phyloP scores from a whole-genome alignment of 1,284 basidiomycete species.

The Meripilus lineatus region DNA sequence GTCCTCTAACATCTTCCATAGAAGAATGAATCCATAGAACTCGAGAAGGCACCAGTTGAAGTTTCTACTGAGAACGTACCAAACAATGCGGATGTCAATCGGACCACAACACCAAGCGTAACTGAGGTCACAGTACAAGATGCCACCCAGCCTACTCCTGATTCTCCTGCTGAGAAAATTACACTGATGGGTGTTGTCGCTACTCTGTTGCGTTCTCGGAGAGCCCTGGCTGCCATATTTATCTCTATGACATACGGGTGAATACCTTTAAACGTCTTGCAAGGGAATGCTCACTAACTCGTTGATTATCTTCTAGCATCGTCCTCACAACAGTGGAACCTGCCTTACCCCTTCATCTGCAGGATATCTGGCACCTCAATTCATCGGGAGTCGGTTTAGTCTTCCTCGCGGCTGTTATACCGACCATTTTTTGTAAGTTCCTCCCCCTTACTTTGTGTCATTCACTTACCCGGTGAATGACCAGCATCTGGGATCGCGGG shows the following conservation, averaged over 20 bases:
- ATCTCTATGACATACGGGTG: conserved; percentile 61
- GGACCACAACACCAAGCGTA: too few species aligned
- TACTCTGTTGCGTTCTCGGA: conserved; percentile 44
- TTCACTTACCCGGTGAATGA: conserved; percentile 6
- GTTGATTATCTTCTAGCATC: conserved; percentile 33
- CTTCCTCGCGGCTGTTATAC: conserved; percentile 66
- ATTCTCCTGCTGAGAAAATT: conserved; percentile 6
- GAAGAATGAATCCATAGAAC: too few species aligned
- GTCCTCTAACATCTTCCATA: too few species aligned
- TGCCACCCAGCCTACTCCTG: too few species aligned
- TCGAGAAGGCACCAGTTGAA: background rate
- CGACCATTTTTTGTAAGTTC: conserved; percentile 58
- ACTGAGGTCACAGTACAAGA: too few species aligned
- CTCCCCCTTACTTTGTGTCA: background rate
- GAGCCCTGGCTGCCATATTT: conserved; percentile 50
- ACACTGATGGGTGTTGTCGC: conserved; percentile 27
- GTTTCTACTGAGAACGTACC: too few species aligned
- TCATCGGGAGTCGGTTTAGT: conserved; percentile 64
- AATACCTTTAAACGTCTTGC: background rate
- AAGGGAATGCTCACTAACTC: conserved; percentile 2
- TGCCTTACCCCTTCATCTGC: conserved; percentile 62
- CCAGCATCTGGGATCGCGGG: conserved; percentile 61
- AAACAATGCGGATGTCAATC: too few species aligned
- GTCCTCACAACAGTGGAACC: conserved; percentile 55
- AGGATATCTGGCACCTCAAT: conserved; percentile 54